Evolutionary conservation across 345 rosid species (phyloP), one percentile per base, ranked within the genome.

Genomic region (Geranium brycei): DNA sequence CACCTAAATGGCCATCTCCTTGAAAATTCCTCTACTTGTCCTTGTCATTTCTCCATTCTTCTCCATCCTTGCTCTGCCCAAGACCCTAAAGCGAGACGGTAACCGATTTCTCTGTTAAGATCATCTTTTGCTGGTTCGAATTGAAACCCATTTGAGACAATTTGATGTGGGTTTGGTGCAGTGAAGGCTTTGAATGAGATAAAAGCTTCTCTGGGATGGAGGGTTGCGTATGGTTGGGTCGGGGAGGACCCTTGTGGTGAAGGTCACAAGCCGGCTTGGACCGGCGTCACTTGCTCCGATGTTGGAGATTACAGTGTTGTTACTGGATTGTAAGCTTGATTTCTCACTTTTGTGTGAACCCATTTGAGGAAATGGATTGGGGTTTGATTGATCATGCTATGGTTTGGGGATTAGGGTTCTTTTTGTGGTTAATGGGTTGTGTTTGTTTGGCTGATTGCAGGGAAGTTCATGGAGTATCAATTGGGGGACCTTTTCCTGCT

Each of bases 221-320:
- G 95, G 72, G 97, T 92, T 47, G 96, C 87, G 18, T 92, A 92
- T 72, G 81, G 95, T 12, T 92, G 98, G 98, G 83, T 89, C 7
- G 98, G 98, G 60, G 98, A 92, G 15, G 98, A 92, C 71, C 98
- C 98, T 16, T 92, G 98, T 10, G 98, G 98, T 8, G 97, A 87
- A 64, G 88, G 89, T 11, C 86, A 81, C 47, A 83, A 86, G 63
- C 93, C 81, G 2, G 88, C 96, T 11, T 92, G 98, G 98, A 86
- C 93, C 59, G 97, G 98, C 59, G 96, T 92, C 68, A 89, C 91
- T 3, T 92, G 98, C 73, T 84, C 97, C 17, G 79, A 88, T 51
- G 83, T 73, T 68, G 97, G 96, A 63, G 98, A 89, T 70, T 89
- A 92, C 61, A 78, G 91, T 61, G 96, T 92, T 69, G 96, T 92